phyloP scores from a whole-genome alignment of 257 asterid species.

The Ajuga chamaepitys region DNA sequence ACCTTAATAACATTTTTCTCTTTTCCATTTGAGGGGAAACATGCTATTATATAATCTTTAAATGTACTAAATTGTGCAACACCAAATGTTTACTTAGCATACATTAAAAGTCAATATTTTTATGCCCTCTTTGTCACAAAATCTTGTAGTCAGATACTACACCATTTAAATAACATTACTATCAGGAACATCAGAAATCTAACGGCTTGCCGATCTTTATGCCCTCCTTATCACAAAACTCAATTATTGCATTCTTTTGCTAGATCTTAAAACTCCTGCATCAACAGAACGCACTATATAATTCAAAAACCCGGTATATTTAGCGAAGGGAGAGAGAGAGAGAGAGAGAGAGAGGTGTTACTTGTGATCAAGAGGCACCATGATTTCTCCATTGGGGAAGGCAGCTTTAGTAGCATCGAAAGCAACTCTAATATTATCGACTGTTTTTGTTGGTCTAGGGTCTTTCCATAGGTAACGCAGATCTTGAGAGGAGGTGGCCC shows the following conservation, averaged over 20 bases:
- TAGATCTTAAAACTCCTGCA: conserved; percentile 94
- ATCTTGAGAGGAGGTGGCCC: conserved; percentile 93
- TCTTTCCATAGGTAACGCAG: conserved; percentile 94
- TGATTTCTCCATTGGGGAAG: conserved; percentile 78
- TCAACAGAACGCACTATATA: background rate
- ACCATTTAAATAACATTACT: background rate
- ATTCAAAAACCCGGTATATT: background rate
- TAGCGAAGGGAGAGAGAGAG: too few relatives aligned
- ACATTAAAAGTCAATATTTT: too few relatives aligned
- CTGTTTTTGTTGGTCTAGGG: conserved; percentile 54
- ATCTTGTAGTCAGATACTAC: too few relatives aligned
- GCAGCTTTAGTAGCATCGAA: conserved; percentile 70
- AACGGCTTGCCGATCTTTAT: conserved; percentile 78
- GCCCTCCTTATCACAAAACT: conserved; percentile 42
- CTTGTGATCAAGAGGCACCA: conserved; percentile 97
- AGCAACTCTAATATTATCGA: conserved; percentile 66
- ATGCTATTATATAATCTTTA: too few relatives aligned
- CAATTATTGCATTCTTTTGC: conserved; percentile 81
- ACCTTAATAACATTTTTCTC: too few relatives aligned
- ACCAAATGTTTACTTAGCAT: too few relatives aligned
- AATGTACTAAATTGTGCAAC: too few relatives aligned
- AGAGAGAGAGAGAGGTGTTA: conserved; percentile 23
- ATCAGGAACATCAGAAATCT: conserved; percentile 46
- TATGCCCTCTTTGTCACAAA: too few relatives aligned
- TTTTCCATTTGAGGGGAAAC: too few relatives aligned